Conservation (phyloP, 2,329 filamentous ascomycete species). For the Emericellopsis atlantica region DNA sequence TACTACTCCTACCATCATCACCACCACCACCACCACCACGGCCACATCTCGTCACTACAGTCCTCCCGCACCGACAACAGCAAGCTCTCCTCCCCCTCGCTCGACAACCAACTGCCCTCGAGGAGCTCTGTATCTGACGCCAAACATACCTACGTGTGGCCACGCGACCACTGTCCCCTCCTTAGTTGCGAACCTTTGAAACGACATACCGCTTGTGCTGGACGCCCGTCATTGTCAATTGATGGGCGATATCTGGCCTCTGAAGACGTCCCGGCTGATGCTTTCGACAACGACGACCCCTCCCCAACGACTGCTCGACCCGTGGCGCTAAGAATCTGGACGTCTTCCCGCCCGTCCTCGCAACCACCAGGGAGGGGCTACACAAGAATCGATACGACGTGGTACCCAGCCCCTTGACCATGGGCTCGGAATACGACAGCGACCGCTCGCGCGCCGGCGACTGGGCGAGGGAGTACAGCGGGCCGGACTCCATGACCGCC, state of each 20-base stretch:
- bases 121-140: not conserved
- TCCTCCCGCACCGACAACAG: not conserved
- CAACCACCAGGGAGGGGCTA: constrained; percentile 8
- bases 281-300: constrained; percentile 16
- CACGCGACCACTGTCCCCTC: not conserved
- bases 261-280: constrained; percentile 15
- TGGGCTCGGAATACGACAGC: constrained; percentile 35
- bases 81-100: not conserved
- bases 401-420: constrained; percentile 8
- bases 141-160: not conserved
- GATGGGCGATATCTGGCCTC: not conserved
- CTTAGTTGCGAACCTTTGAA: not conserved
- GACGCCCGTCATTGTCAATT: not conserved
- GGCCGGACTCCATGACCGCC: constrained; percentile 16
- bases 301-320: constrained; percentile 17
- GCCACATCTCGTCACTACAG: not conserved
- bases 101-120: too few species aligned
- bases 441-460: constrained; percentile 18
- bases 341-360: not conserved
- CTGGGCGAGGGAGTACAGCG: constrained; percentile 10
- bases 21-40: not conserved
- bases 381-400: not conserved
- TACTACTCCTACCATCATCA: too few species aligned
- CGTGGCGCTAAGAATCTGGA: constrained; percentile 16
- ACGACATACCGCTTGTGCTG: not conserved